Percentiles rank a stretch among this genome's conserved stretches.
Evolutionary conservation across 768 basidiomycete genomes (phyloP).

Genomic region (Myochromella boudieri): DNA sequence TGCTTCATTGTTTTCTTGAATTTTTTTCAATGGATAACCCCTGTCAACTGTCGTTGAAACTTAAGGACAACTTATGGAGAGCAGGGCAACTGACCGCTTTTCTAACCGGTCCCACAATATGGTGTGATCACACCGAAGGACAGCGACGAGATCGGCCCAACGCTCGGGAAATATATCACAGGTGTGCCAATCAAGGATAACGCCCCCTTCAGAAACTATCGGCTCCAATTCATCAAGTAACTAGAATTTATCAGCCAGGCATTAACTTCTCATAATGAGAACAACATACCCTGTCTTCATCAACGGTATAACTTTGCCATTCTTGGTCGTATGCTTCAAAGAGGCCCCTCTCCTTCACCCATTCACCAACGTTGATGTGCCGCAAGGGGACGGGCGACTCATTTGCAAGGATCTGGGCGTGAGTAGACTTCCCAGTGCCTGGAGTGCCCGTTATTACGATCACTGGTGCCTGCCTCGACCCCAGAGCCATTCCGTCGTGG

Average conservation of each 20-base stretch:
- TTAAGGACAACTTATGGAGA: conserved; percentile 2
- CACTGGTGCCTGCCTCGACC: conserved; percentile 42
- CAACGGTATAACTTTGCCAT: conserved; percentile 92
- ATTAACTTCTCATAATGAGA: neutral
- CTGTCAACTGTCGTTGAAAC: conserved; percentile 37
- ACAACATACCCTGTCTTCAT: conserved; percentile 87
- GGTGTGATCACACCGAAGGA: conserved; percentile 86
- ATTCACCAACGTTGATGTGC: conserved; percentile 89
- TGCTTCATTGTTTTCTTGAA: conserved; percentile 97
- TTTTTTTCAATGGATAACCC: conserved; percentile 86
- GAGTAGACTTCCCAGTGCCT: conserved; percentile 95
- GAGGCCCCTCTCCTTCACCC: conserved; percentile 79
- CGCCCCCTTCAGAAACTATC: conserved; percentile 62
- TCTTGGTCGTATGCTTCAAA: conserved; percentile 89
- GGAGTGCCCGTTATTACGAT: conserved; percentile 91
- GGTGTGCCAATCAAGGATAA: conserved; percentile 94
- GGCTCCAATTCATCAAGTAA: conserved; percentile 87
- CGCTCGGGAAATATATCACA: conserved; percentile 94
- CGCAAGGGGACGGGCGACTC: conserved; percentile 68
- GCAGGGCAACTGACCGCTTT: conserved; percentile 58
- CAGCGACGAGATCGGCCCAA: conserved; percentile 95
- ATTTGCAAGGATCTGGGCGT: conserved; percentile 78
- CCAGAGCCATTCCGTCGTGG: conserved; percentile 8
- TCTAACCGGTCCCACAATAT: conserved; percentile 89
- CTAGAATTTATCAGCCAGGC: conserved; percentile 38